Evolutionary conservation across 2,329 filamentous ascomycete genomes (phyloP).

Genomic region (Penicillium sp.): DNA sequence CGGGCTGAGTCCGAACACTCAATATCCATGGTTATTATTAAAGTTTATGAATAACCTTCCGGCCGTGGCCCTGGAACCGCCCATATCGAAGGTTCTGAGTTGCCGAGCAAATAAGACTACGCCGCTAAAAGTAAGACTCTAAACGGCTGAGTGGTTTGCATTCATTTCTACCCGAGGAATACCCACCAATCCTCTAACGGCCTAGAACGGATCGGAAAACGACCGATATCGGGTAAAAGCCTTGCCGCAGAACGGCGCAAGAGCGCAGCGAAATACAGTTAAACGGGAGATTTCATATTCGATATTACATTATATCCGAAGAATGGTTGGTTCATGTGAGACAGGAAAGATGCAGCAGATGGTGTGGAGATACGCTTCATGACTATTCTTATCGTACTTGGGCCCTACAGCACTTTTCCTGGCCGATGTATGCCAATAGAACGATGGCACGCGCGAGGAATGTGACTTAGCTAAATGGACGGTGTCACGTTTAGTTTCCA

Average conservation of each 20-base stretch:
- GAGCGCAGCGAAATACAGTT: background rate
- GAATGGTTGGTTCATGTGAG: no score
- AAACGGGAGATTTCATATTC: no score
- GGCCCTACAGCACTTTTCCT: background rate
- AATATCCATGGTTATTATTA: background rate
- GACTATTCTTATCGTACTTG: background rate
- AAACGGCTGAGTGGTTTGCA: background rate
- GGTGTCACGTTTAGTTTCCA: background rate
- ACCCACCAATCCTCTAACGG: background rate
- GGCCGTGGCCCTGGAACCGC: background rate
- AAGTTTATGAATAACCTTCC: conserved; percentile 1
- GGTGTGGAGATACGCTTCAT: background rate
- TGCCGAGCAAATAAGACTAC: background rate
- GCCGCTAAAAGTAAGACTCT: background rate
- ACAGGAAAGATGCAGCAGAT: background rate
- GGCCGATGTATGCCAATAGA: background rate
- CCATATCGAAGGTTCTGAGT: background rate
- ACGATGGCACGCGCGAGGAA: background rate
- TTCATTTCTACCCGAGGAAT: background rate
- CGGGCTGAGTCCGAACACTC: background rate
- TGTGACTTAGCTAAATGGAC: background rate
- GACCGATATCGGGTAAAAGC: conserved; percentile 1
- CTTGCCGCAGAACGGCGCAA: background rate
- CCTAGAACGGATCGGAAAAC: background rate
- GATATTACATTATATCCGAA: background rate